phyloP scores from a whole-genome alignment of 1,284 basidiomycete species.

The Trichosporon ovoides region DNA sequence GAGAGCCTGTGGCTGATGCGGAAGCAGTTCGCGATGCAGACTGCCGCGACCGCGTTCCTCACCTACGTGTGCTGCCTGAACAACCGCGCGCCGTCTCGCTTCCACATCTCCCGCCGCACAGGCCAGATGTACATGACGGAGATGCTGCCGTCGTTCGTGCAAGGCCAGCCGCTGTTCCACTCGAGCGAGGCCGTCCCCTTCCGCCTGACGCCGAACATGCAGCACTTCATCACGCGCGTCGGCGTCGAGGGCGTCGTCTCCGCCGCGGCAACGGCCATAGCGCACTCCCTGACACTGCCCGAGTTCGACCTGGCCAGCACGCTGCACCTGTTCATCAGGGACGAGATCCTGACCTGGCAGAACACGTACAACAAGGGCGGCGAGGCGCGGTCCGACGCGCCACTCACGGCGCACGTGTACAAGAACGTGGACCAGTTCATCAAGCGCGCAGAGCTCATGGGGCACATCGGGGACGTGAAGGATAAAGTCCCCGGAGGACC shows the following conservation, averaged over 20 bases:
- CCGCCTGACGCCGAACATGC: constrained; percentile 94
- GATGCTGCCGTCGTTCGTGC: constrained; percentile 62
- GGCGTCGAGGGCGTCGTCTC: constrained; percentile 87
- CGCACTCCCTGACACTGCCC: constrained; percentile 80
- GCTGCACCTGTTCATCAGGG: constrained; percentile 66
- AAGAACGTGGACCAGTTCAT: constrained; percentile 75
- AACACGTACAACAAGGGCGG: constrained; percentile 44
- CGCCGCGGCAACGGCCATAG: constrained; percentile 83
- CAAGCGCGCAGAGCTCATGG: constrained; percentile 42
- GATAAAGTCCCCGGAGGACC: constrained; percentile 58
- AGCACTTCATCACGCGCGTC: constrained; percentile 82
- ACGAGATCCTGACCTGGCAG: constrained; percentile 58
- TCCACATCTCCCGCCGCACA: constrained; percentile 82
- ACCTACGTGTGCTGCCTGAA: constrained; percentile 84
- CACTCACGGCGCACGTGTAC: constrained; percentile 64
- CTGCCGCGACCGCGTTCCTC: constrained; percentile 85
- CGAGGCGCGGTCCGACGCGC: constrained; percentile 52
- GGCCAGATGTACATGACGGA: constrained; percentile 89
- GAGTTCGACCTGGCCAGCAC: constrained; percentile 60
- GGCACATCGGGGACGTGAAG: constrained; percentile 55
- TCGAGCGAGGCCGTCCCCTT: constrained; percentile 88
- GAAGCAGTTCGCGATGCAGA: constrained; percentile 90
- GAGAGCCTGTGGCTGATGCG: constrained; percentile 93
- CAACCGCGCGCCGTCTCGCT: constrained; percentile 75
- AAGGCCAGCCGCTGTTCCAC: constrained; percentile 62